phyloP scores from a whole-genome alignment of 768 basidiomycete species.

The Boletus pseudo-olivaceus region DNA sequence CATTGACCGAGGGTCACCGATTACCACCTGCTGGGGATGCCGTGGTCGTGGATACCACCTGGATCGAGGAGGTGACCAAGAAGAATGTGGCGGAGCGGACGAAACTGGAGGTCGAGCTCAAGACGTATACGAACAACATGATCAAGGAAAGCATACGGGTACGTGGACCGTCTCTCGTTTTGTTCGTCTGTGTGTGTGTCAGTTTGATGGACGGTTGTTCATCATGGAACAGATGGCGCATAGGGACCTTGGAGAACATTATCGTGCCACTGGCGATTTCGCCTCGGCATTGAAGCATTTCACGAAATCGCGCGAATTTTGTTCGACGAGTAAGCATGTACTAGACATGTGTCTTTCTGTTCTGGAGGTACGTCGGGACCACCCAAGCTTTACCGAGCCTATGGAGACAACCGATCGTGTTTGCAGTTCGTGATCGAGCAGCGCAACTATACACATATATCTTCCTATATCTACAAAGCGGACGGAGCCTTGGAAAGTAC shows the following conservation, averaged over 20 bases:
- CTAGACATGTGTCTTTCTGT: slow-evolving; percentile 88
- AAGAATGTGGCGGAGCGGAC: slow-evolving; percentile 70
- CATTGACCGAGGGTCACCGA: slow-evolving; percentile 29
- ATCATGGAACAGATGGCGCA: slow-evolving; percentile 68
- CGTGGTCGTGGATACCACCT: slow-evolving; percentile 57
- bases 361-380: slow-evolving; percentile 54
- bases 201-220: not conserved
- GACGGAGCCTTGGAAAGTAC: slow-evolving; percentile 81
- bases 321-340: slow-evolving; percentile 87
- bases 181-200: not conserved
- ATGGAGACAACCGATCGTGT: not conserved
- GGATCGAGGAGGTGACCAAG: slow-evolving; percentile 66
- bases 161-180: slow-evolving; percentile 19
- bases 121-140: slow-evolving; percentile 93
- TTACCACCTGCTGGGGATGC: slow-evolving; percentile 48
- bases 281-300: slow-evolving; percentile 71
- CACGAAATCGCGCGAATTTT: slow-evolving; percentile 91
- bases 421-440: slow-evolving; percentile 79
- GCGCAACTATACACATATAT: slow-evolving; percentile 78
- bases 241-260: slow-evolving; percentile 81
- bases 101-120: slow-evolving; percentile 91
- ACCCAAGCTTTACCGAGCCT: not conserved
- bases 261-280: slow-evolving; percentile 71
- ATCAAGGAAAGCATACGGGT: slow-evolving; percentile 98
- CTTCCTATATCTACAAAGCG: slow-evolving; percentile 96